phyloP scores from a whole-genome alignment of 805 yeast genomes.

The Wickerhamomyces hampshirensis region DNA sequence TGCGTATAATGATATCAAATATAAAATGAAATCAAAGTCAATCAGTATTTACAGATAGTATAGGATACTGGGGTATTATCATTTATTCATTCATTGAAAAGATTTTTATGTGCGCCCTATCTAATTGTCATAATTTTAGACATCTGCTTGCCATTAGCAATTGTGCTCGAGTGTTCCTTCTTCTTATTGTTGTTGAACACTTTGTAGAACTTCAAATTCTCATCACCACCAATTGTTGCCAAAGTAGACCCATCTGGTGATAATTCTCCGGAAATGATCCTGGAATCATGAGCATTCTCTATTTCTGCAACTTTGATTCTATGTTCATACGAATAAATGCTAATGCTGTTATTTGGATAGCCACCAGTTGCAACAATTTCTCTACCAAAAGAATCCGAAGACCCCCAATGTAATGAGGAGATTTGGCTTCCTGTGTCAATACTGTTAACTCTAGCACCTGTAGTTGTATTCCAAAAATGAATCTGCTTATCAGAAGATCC shows the following conservation, averaged over 20 bases:
- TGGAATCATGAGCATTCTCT: constrained; percentile 78
- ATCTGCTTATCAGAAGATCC: constrained; percentile 87
- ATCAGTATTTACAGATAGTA: too few species aligned
- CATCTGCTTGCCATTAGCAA: constrained; percentile 40
- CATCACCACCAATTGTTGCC: constrained; percentile 96
- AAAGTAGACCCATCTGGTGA: constrained; percentile 88
- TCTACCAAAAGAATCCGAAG: constrained; percentile 58
- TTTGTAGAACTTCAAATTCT: constrained; percentile 91
- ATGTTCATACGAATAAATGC: constrained; percentile 82
- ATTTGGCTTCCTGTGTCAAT: constrained; percentile 93
- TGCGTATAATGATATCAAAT: too few species aligned
- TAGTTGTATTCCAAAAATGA: constrained; percentile 92
- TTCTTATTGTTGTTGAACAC: constrained; percentile 59
- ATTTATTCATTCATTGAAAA: background rate
- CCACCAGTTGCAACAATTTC: constrained; percentile 96
- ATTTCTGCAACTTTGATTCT: constrained; percentile 86
- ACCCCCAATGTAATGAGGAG: constrained; percentile 91
- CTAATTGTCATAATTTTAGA: constrained; percentile 50
- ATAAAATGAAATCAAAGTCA: too few species aligned
- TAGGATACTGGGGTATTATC: background rate
- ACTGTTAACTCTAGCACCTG: constrained; percentile 81
- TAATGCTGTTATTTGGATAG: constrained; percentile 78
- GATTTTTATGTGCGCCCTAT: constrained; percentile 12
- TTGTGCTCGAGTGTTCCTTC: constrained; percentile 26
- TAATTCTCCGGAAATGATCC: constrained; percentile 76